Evolutionary conservation across 805 yeast genomes (phyloP).

Genomic region (Myxozyma monticola): DNA sequence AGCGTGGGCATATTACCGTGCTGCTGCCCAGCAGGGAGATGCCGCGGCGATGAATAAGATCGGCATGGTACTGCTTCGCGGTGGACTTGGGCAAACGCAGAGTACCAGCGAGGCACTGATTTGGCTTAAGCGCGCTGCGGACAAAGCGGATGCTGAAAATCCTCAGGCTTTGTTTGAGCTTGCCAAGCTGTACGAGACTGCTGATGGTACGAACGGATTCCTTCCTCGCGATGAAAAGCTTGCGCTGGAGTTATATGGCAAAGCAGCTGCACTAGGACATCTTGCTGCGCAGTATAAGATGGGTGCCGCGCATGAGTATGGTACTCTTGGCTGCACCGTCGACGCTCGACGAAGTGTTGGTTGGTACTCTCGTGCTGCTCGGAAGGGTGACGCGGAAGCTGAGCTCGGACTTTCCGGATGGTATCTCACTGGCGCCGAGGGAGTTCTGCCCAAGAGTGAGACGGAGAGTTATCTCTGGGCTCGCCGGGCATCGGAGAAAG

Average conservation of each 20-base stretch:
- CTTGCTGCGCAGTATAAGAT: slow-evolving; percentile 68
- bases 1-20: slow-evolving; percentile 56
- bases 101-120: slow-evolving; percentile 47
- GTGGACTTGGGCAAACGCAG: slow-evolving; percentile 44
- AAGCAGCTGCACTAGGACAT: slow-evolving; percentile 61
- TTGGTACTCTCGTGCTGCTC: slow-evolving; percentile 73
- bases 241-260: slow-evolving; percentile 55
- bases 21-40: slow-evolving; percentile 63
- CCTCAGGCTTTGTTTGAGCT: slow-evolving; percentile 62
- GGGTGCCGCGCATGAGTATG: slow-evolving; percentile 74
- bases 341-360: slow-evolving; percentile 63
- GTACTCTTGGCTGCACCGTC: slow-evolving; percentile 53
- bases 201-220: slow-evolving; percentile 36
- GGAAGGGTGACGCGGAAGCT: slow-evolving; percentile 59
- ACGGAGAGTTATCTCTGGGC: slow-evolving; percentile 79
- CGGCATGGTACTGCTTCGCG: slow-evolving; percentile 62
- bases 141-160: slow-evolving; percentile 45
- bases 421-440: slow-evolving; percentile 73
- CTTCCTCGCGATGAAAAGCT: slow-evolving; percentile 34
- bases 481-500: slow-evolving; percentile 64
- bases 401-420: slow-evolving; percentile 75
- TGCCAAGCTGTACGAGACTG: slow-evolving; percentile 53
- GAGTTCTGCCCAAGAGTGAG: slow-evolving; percentile 57
- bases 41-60: slow-evolving; percentile 71
- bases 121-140: slow-evolving; percentile 56